Evolutionary conservation across 2,329 filamentous ascomycete species (phyloP).

Genomic region (Parascedosporium putredinis): DNA sequence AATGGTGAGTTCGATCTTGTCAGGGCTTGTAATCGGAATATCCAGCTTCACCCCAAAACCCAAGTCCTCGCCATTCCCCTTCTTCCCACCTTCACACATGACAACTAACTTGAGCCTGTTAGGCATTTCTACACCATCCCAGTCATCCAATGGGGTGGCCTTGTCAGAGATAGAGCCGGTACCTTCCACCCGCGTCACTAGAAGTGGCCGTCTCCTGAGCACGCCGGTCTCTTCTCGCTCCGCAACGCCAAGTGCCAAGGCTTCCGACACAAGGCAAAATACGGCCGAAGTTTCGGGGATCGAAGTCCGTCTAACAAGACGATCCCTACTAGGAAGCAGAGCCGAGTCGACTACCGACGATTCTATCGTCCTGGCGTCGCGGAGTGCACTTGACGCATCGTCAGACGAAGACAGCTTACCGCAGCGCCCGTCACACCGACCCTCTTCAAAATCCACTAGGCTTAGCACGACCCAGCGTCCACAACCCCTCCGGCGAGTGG

Average conservation of each 20-base stretch:
- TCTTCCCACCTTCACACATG: too few species aligned
- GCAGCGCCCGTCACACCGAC: not conserved
- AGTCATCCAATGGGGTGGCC: not conserved
- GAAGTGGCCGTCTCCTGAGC: not conserved
- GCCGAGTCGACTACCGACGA: not conserved
- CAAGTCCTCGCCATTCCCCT: too few species aligned
- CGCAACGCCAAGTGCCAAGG: not conserved
- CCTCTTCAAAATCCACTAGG: not conserved
- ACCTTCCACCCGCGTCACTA: not conserved
- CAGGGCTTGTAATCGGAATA: too few species aligned
- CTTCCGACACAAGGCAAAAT: not conserved
- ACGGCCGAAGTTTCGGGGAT: not conserved
- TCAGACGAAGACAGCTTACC: slow-evolving; percentile 1
- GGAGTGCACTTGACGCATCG: not conserved
- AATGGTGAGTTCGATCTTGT: slow-evolving; percentile 1
- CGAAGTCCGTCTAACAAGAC: not conserved
- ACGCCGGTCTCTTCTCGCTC: not conserved
- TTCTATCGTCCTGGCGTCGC: not conserved
- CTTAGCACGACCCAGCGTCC: not conserved
- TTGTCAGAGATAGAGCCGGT: not conserved
- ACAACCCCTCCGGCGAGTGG: slow-evolving; percentile 22
- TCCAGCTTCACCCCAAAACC: too few species aligned
- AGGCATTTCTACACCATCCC: not conserved
- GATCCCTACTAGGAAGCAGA: not conserved
- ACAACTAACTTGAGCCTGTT: too few species aligned